These are phyloP conservation scores for Eragrostis curvula DNA, from an alignment of 176 grass and related monocot species.

Conservation along the genomic window DNA sequence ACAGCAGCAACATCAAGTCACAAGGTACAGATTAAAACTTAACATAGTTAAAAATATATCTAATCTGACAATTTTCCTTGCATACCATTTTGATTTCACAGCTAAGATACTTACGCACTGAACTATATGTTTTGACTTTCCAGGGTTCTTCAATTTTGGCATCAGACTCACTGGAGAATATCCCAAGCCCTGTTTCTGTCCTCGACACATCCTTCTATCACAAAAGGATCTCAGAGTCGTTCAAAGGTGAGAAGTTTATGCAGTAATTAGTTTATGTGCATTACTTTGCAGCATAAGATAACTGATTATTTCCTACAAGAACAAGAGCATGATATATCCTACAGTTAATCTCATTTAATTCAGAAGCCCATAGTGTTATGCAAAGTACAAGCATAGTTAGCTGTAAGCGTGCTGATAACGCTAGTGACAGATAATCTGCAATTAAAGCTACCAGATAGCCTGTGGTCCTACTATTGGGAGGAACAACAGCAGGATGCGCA, in stretches of 20 bases:
- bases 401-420: conserved; percentile 60
- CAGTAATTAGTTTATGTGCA: conserved; percentile 20
- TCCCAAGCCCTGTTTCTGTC: conserved; percentile 77
- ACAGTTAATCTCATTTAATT: conserved; percentile 50
- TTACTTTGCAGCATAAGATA: conserved; percentile 23
- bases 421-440: conserved; percentile 73
- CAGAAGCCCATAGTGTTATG: conserved; percentile 50
- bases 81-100: conserved; percentile 6
- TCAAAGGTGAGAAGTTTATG: conserved; percentile 72
- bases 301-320: conserved; percentile 34
- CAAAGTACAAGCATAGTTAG: conserved; percentile 74
- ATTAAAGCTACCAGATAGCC: conserved; percentile 67
- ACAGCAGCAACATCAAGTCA: conserved; percentile 28
- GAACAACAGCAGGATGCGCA: conserved; percentile 47
- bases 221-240: conserved; percentile 66
- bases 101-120: background rate
- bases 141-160: conserved; percentile 46
- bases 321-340: conserved; percentile 21
- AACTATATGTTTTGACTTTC: conserved; percentile 23
- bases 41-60: background rate
- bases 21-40: conserved; percentile 55
- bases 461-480: conserved; percentile 58
- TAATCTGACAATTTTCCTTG: conserved; percentile 1
- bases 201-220: conserved; percentile 82
- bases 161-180: conserved; percentile 50